Conservation (phyloP, 768 basidiomycete genomes). For the Cyclocybe aegerita region DNA sequence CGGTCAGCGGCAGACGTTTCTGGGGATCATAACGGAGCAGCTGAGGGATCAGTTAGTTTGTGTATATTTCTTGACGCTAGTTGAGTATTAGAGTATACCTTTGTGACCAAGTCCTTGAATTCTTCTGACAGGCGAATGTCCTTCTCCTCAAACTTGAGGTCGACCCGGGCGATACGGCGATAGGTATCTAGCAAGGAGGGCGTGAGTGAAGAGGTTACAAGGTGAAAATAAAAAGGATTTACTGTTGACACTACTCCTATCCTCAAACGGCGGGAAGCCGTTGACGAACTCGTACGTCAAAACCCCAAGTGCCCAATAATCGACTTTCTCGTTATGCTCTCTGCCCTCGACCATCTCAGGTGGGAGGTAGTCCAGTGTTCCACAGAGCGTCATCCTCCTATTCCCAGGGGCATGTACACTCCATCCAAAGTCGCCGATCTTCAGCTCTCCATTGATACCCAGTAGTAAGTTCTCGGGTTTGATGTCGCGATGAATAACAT, state of each 20-base stretch:
- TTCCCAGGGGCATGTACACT: slow-evolving; percentile 95
- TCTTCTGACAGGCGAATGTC: slow-evolving; percentile 58
- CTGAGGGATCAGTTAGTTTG: slow-evolving; percentile 37
- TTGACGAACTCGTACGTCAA: slow-evolving; percentile 92
- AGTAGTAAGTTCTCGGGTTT: slow-evolving; percentile 97
- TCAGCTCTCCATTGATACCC: slow-evolving; percentile 93
- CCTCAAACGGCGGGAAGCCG: slow-evolving; percentile 82
- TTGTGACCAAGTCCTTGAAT: slow-evolving; percentile 63
- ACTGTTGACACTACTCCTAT: slow-evolving; percentile 76
- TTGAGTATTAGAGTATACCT: slow-evolving; percentile 41
- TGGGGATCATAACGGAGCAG: slow-evolving; percentile 82
- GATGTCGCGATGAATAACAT: slow-evolving; percentile 98
- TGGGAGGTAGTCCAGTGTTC: slow-evolving; percentile 94
- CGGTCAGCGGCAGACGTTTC: slow-evolving; percentile 68
- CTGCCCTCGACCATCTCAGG: slow-evolving; percentile 98
- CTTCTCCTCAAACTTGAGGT: slow-evolving; percentile 53
- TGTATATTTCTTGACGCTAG: too few relatives aligned
- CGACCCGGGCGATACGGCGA: slow-evolving; percentile 84
- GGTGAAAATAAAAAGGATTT: slow-evolving; percentile 19
- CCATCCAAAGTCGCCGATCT: slow-evolving; percentile 99
- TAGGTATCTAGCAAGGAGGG: slow-evolving; percentile 67
- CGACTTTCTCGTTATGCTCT: slow-evolving; percentile 87
- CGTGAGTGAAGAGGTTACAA: background rate
- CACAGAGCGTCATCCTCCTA: slow-evolving; percentile 87
- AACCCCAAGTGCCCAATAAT: slow-evolving; percentile 97